These are phyloP conservation scores for Spathaspora sp. DNA, from an alignment of 805 yeast genomes.

Conservation along the genomic window DNA sequence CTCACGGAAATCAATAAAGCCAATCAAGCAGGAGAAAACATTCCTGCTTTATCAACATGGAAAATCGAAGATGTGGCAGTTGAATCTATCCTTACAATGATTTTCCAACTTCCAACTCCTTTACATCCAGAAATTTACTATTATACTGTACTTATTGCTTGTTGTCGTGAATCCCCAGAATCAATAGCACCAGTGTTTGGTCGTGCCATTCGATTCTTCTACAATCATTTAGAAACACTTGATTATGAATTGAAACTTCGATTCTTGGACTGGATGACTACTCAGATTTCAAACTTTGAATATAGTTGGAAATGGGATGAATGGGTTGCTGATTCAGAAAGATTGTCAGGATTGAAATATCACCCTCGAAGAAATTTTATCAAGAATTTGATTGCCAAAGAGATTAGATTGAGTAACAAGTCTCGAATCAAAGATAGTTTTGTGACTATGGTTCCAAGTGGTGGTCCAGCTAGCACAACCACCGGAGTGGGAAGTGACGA, in stretches of 20 bases:
- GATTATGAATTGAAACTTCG: slow-evolving; percentile 75
- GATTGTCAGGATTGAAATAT: slow-evolving; percentile 42
- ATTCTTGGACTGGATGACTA: slow-evolving; percentile 86
- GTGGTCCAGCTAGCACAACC: neutral
- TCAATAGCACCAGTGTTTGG: slow-evolving; percentile 94
- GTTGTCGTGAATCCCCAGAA: slow-evolving; percentile 68
- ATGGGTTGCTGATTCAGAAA: slow-evolving; percentile 67
- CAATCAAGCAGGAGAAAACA: slow-evolving; percentile 37
- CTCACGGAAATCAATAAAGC: slow-evolving; percentile 43
- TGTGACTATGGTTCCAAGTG: slow-evolving; percentile 19
- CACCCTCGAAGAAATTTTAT: slow-evolving; percentile 77
- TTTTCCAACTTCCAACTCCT: slow-evolving; percentile 69
- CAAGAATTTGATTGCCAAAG: slow-evolving; percentile 76
- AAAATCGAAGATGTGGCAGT: slow-evolving; percentile 88
- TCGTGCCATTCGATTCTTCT: slow-evolving; percentile 81
- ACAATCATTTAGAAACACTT: slow-evolving; percentile 57
- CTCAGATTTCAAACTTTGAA: slow-evolving; percentile 89
- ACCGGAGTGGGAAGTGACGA: slow-evolving; percentile 9
- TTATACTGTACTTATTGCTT: slow-evolving; percentile 79
- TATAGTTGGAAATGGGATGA: slow-evolving; percentile 98
- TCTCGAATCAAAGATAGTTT: slow-evolving; percentile 69
- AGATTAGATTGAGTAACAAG: slow-evolving; percentile 75
- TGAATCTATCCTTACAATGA: slow-evolving; percentile 74
- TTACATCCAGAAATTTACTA: slow-evolving; percentile 73
- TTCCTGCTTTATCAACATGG: slow-evolving; percentile 63